Evolutionary conservation across 768 basidiomycete species (phyloP), one percentile per base, ranked within the genome.

Genomic region (Favolaschia claudopus): DNA sequence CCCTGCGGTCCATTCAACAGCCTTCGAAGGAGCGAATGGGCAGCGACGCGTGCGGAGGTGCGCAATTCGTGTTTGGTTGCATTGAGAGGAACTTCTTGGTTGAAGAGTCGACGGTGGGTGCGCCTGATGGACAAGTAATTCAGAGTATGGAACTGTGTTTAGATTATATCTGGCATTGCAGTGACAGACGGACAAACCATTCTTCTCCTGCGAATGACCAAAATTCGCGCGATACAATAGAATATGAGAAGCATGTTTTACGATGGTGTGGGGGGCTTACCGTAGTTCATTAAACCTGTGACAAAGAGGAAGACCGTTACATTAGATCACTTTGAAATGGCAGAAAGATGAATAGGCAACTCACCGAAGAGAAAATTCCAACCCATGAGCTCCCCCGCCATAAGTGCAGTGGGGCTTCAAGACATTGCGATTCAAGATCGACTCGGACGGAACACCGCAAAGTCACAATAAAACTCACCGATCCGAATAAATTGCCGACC

Each of bases 401-500:
- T 60, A 13, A 42, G 39, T 2, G 19, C 13, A 3, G 14, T 20
- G 6, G 49, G 10, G 29, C 56, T 52, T 25, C 38, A n/a, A n/a
- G 38, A 17, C 17, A n/a, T 40, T 2, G 1, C 22, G 7, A n/a
- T n/a, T n/a, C n/a, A n/a, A n/a, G n/a, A n/a, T n/a, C n/a, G n/a
- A n/a, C n/a, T n/a, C n/a, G n/a, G n/a, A 43, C 15, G 12, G 34
- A 36, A 36, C n/a, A 36, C 24, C 40, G 9, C 9, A 20, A 22
- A 22, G 24, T 10, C 4, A 9, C 8, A 14, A 14, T 12, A 12
- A 20, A 27, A 20, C 4, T 7, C 28, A 29, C 7, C 10, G 7
- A 50, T 59, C 60, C 5, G 80, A 81, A 54, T 81, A 81, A 9
- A 77, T 72, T 27, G 64, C 24, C 8, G 74, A 77, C 13, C 76